Conservation (phyloP, 495 filamentous ascomycete genomes). For the Pyrenula massariospora region DNA sequence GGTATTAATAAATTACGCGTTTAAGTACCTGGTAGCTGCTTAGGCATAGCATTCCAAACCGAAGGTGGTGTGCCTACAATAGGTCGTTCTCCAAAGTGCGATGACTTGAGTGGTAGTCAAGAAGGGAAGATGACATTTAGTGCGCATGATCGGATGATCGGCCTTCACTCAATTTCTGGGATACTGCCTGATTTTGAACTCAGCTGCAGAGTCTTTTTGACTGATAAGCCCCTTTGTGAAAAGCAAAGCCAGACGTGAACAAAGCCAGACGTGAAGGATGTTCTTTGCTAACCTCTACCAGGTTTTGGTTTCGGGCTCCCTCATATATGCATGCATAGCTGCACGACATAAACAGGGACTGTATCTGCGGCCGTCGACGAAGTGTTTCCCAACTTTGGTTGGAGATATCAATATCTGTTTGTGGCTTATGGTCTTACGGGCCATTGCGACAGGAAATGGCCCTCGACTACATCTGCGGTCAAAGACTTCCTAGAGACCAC, state of each 20-base stretch:
- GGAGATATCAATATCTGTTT: background rate
- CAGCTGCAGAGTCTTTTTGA: background rate
- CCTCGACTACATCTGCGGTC: background rate
- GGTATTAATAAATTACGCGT: no score
- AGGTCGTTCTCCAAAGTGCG: background rate
- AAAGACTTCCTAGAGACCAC: background rate
- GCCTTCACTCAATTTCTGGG: background rate
- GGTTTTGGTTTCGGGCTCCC: background rate
- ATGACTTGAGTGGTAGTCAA: no score
- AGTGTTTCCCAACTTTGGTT: background rate
- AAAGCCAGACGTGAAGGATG: background rate
- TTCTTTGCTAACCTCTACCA: background rate
- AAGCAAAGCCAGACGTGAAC: no score
- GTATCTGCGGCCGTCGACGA: background rate
- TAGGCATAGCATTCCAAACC: background rate
- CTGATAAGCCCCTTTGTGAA: no score
- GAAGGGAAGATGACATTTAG: no score
- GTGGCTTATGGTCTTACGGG: background rate
- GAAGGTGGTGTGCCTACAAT: background rate
- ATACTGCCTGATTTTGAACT: background rate
- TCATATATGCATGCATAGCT: background rate
- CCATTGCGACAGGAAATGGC: background rate
- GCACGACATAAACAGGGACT: background rate
- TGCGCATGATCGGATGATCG: background rate
- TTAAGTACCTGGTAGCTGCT: background rate